Percentiles rank a stretch among this genome's conserved stretches.
These are phyloP conservation scores for Ophiostoma ulmi DNA, from an alignment of 2,329 filamentous ascomycete species.

Conservation along the genomic window DNA sequence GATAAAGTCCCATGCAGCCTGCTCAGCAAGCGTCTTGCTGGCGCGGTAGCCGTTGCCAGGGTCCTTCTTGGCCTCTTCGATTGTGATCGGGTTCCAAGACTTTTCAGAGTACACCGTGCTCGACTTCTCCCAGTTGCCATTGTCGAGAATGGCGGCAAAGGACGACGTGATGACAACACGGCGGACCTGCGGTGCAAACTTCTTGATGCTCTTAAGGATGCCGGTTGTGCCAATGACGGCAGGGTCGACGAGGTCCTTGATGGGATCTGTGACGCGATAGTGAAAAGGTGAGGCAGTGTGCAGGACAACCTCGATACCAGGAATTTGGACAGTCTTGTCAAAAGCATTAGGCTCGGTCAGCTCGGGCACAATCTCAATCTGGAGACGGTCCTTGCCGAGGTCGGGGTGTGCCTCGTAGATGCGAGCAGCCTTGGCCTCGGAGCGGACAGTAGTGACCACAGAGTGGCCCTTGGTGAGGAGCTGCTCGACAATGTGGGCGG, in stretches of 20 bases:
- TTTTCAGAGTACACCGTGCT: slow-evolving; percentile 39
- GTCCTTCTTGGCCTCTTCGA: slow-evolving; percentile 38
- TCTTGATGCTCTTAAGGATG: slow-evolving; percentile 65
- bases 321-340: slow-evolving; percentile 52
- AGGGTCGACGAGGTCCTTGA: slow-evolving; percentile 53
- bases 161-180: slow-evolving; percentile 61
- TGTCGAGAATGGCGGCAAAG: slow-evolving; percentile 48
- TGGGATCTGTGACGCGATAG: slow-evolving; percentile 47
- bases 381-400: slow-evolving; percentile 41
- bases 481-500: slow-evolving; percentile 50
- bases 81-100: slow-evolving; percentile 47
- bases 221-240: slow-evolving; percentile 59
- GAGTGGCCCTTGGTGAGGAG: slow-evolving; percentile 48
- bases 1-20: slow-evolving; percentile 50
- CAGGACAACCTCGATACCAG: slow-evolving; percentile 51
- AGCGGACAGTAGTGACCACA: slow-evolving; percentile 53
- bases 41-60: slow-evolving; percentile 44
- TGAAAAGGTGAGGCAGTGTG: slow-evolving; percentile 59
- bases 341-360: slow-evolving; percentile 71
- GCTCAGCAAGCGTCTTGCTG: slow-evolving; percentile 51
- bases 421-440: slow-evolving; percentile 48
- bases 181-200: slow-evolving; percentile 55
- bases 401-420: slow-evolving; percentile 47
- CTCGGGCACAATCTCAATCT: slow-evolving; percentile 64
- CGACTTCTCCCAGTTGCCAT: slow-evolving; percentile 35